Conservation (phyloP, 108 stramenopile species). For the Parmales sp. region DNA sequence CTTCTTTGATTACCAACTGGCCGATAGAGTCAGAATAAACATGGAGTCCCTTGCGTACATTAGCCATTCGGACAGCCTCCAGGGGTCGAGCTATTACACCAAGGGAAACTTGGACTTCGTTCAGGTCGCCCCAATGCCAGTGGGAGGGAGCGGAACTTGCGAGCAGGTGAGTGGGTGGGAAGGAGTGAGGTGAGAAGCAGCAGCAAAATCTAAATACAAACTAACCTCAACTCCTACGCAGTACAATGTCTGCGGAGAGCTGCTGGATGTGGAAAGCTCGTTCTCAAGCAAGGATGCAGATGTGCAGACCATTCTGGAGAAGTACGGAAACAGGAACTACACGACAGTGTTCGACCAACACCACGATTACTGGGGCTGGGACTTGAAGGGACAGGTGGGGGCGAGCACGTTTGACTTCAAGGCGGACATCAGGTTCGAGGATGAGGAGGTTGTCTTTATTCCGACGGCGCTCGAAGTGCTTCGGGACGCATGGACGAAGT, state of each 20-base stretch:
- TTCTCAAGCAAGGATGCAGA: background rate
- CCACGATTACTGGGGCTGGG: background rate
- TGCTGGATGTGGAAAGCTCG: background rate
- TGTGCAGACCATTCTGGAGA: background rate
- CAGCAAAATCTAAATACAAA: too few species aligned
- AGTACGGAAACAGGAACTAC: background rate
- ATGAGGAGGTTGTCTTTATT: slow-evolving; percentile 1
- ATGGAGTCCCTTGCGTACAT: background rate
- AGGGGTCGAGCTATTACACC: background rate
- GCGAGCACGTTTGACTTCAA: slow-evolving; percentile 8
- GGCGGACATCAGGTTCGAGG: background rate
- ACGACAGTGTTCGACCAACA: background rate
- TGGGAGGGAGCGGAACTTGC: slow-evolving; percentile 14
- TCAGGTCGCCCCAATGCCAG: slow-evolving; percentile 8
- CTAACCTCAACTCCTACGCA: too few species aligned
- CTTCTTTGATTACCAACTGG: slow-evolving; percentile 6
- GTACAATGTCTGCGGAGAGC: background rate
- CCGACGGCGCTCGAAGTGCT: slow-evolving; percentile 16
- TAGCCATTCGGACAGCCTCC: background rate
- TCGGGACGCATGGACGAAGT: slow-evolving; percentile 15
- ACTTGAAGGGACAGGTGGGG: background rate
- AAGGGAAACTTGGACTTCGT: background rate
- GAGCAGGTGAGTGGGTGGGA: too few species aligned
- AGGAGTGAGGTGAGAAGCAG: too few species aligned
- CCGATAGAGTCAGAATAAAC: background rate